phyloP scores from a whole-genome alignment of 768 basidiomycete species.

The Psilocybe tampanensis region DNA sequence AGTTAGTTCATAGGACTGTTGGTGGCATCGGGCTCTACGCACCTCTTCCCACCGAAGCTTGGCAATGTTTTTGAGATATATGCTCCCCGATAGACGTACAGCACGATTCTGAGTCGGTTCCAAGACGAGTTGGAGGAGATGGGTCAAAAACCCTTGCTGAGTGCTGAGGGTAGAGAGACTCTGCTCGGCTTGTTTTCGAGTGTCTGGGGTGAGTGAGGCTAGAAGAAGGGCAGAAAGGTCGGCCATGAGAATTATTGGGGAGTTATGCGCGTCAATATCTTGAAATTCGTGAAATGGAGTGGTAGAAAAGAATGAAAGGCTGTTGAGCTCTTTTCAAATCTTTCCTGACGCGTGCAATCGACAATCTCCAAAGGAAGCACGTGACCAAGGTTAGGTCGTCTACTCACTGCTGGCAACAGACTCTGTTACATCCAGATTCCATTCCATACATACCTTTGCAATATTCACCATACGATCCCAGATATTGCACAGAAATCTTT shows the following conservation, averaged over 20 bases:
- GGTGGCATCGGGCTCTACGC: conserved; percentile 21
- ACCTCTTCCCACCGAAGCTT: conserved; percentile 92
- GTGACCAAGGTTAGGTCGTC: too few relatives aligned
- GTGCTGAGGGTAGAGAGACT: conserved; percentile 65
- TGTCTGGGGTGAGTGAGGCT: conserved; percentile 68
- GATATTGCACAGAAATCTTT: too few relatives aligned
- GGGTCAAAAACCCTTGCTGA: conserved; percentile 78
- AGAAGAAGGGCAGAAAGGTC: conserved; percentile 71
- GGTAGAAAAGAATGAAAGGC: conserved; percentile 9
- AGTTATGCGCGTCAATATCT: conserved; percentile 11
- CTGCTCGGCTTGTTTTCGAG: conserved; percentile 82
- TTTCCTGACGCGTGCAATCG: conserved; percentile 13
- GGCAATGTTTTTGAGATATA: conserved; percentile 92
- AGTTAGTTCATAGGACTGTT: not conserved
- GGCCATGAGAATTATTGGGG: conserved; percentile 46
- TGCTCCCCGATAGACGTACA: conserved; percentile 80
- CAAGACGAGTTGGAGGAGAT: conserved; percentile 80
- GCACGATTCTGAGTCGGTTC: conserved; percentile 66
- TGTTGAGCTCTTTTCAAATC: conserved; percentile 16
- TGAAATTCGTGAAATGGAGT: conserved; percentile 17
- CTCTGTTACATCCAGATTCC: too few relatives aligned
- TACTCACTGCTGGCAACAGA: too few relatives aligned
- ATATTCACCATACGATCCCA: too few relatives aligned
- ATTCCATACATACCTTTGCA: too few relatives aligned
- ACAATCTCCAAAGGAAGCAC: conserved; percentile 13